Base-by-base conservation (phyloP, 2,329 filamentous ascomycete species). In the Colletotrichum sojae region DNA sequence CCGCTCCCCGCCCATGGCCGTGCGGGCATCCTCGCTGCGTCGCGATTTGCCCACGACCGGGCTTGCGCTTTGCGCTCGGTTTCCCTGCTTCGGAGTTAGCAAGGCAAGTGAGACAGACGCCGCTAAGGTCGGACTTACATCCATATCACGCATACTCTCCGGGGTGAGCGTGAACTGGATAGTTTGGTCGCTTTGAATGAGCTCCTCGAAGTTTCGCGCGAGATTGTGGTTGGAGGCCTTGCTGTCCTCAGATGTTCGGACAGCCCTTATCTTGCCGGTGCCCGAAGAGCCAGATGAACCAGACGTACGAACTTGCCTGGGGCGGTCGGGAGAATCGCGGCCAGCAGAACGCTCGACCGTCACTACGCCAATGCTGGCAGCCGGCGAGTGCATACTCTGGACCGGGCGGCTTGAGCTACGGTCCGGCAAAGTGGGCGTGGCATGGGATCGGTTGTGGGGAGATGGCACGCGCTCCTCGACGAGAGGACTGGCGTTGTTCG, bases 91-190 rank as follows among this genome's bases (percentile, higher is more conserved):
- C 6, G 16, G 68, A 72, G 66, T 75, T 60, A 75, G 72, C 40
- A n/a, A 4, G 27, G 16, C n/a, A 36, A 15, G n/a, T 25, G 6
- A 22, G 12, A 18, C 25, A 27, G 10, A 36, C n/a, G 31, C 1
- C 10, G 31, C 31, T 4, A 1, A 39, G 43, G 15, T 40, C 45
- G 16, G 20, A 51, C 67, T 63, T 49, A 70, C 67, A 53, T 43
- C 64, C 74, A 93, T 90, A 72, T 93, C 88, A 70, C 92, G 90
- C 88, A 95, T 93, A 73, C 87, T 93, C 76, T 92, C 90, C 0
- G 93, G 93, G 0, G 93, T 96, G 31, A 95, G 84, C 2, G 93
- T 95, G 77, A 92, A 95, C 74, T 93, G 93, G 51, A 95, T 90
- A 1, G 93, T 95, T 76, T 94, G 89, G 73, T 94, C 91, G 78